These are phyloP conservation scores for Emmonsia crescens DNA, from an alignment of 2,329 filamentous ascomycete genomes.

Conservation along the genomic window DNA sequence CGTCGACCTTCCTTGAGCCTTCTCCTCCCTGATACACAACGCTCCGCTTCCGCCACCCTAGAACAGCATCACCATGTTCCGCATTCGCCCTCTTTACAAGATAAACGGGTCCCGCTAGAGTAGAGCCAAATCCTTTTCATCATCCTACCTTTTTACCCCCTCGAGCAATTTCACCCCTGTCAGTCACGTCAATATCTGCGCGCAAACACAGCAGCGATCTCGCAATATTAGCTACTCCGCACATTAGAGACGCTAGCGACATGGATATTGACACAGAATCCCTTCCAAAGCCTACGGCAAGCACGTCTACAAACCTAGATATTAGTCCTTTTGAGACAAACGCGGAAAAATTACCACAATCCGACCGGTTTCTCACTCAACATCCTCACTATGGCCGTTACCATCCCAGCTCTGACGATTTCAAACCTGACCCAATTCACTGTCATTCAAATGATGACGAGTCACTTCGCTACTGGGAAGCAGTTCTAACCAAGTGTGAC, in stretches of 20 bases:
- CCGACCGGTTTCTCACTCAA: conserved; percentile 25
- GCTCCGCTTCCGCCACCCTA: neutral
- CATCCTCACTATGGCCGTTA: conserved; percentile 28
- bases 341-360: conserved; percentile 20
- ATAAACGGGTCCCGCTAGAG: neutral
- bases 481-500: conserved; percentile 19
- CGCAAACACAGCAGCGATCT: neutral
- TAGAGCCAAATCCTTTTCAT: neutral
- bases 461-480: conserved; percentile 26
- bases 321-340: conserved; percentile 28
- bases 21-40: neutral
- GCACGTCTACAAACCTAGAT: neutral
- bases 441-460: conserved; percentile 25
- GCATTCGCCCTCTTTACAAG: neutral
- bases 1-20: neutral
- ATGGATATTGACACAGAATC: conserved; percentile 11
- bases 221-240: neutral
- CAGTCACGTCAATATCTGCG: neutral
- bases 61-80: neutral
- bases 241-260: conserved; percentile 14
- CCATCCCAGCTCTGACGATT: conserved; percentile 24
- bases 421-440: conserved; percentile 23
- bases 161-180: neutral
- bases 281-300: neutral
- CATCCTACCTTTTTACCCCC: neutral